Conservation (phyloP, 176 grass and related monocot species). For the Oryza longistaminata region DNA sequence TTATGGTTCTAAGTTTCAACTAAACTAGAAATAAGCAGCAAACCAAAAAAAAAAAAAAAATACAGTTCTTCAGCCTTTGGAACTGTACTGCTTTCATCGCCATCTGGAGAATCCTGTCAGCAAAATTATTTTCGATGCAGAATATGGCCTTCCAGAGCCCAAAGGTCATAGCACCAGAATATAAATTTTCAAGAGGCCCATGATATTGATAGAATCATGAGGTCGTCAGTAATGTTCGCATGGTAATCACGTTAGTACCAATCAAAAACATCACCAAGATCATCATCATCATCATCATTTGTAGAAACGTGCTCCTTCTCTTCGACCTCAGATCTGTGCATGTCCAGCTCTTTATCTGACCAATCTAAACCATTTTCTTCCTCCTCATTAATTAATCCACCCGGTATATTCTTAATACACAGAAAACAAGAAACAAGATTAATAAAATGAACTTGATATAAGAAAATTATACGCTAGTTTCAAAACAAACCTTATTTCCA, state of each 20-base stretch:
- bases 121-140: background rate
- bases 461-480: background rate
- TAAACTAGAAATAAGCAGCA: conserved; percentile 26
- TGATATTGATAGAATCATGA: conserved; percentile 5
- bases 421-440: conserved; percentile 6
- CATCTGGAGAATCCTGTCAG: background rate
- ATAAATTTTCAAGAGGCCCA: background rate
- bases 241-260: conserved; percentile 44
- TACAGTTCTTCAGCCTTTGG: background rate
- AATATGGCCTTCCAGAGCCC: background rate
- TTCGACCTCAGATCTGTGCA: conserved; percentile 24
- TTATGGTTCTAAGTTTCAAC: conserved; percentile 1
- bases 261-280: conserved; percentile 51
- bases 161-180: background rate
- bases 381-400: conserved; percentile 9
- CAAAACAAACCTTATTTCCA: conserved; percentile 35
- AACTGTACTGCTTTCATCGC: background rate
- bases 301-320: conserved; percentile 34
- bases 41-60: background rate
- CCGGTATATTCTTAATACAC: conserved; percentile 20
- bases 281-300: conserved; percentile 44
- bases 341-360: conserved; percentile 16
- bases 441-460: background rate
- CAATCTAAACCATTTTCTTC: conserved; percentile 34
- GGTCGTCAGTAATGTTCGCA: background rate